Evolutionary conservation across 2,329 filamentous ascomycete species (phyloP), one percentile per base, ranked within the genome.

Genomic region (Paraconiothyrium sp.): DNA sequence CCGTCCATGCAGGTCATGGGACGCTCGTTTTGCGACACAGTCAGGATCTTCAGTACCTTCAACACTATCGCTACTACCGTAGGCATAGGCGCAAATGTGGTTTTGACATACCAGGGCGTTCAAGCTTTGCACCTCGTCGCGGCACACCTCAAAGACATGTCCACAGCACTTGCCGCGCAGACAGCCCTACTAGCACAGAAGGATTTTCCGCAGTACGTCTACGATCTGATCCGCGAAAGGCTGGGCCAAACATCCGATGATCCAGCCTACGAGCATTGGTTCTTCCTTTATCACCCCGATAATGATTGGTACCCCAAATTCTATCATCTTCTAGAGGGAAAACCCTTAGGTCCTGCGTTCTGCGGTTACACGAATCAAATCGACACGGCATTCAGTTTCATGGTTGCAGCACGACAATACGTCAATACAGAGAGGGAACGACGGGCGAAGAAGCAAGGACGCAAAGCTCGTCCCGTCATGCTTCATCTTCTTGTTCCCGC

Each of bases 241-340:
- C 27, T 57, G 11, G 59, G 54, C 8, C 47, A 57, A 30, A 52
- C 52, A 4, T 57, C 54, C 11, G 50, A 59, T 22, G 57, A 59
- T 34, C 41, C 49, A 8, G 32, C 20, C 8, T 30, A 50, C 5
- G 61, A 78, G 6, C 79, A 81, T 58, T 76, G 76, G 70, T 81
- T 81, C 62, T 81, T 81, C 37, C 69, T 81, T 2, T 81, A 76
- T 39, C 79, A 81, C 34, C 79, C 79, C 1, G 79, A 81, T 39
- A 80, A 78, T 44, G 77, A 80, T 51, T 81, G 79, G 79, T 79
- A 81, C 46, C 76, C 78, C 13, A 75, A 74, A 4, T 81, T 81
- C 58, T 79, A 79, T 52, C 74, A 79, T 7, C 69, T 80, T 0
- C 62, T 81, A 14, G 73, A 79, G 11, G 69, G 75, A 3, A 71